Base-by-base conservation (phyloP, 768 basidiomycete species). In the Leccinum olivaceopallidum region DNA sequence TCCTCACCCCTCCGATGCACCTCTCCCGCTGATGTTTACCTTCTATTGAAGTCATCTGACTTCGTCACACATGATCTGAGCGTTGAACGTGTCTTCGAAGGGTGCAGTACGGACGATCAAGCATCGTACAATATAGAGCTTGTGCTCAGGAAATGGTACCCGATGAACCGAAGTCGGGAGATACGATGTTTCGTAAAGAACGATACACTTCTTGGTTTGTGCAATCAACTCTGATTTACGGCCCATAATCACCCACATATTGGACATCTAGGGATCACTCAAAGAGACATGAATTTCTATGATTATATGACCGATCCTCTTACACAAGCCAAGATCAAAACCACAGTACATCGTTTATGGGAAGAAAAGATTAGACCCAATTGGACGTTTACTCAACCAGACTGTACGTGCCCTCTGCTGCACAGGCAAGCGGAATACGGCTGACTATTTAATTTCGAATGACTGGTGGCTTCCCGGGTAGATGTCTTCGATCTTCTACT, bases 1-100 rank as follows among this genome's bases (percentile, higher is more conserved):
- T 89, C 89, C 0, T 86, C 90, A 0, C 93, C 93, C 5, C 78
- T 97, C 48, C 90, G 89, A 76, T 98, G 95, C 76, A 89, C 86
- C 4, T 85, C 86, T 2, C 94, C 94, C 0, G 85, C 91, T 1
- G 95, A 98, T 64, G 89, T 98, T 34, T 98, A 96, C 73, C 80
- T 96, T 58, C 77, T 96, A 0, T 82, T 98, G 63, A 98, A 98
- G 72, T 93, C 94, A 0, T 95, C 93, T 34, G 92, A 96, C 72
- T 95, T 95, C 65, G 79, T 94, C 58, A 81, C 83, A 2, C 92
- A 97, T 65, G 95, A 94, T 69, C 73, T 95, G 8, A 81, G 79
- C 57, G 65, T 73, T 2, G 79, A 79, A 3, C 76, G 71, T 34
- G 86, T 92, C 6, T 95, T 95, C 60, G 85, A 85, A 18, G 86